These are phyloP conservation scores for Chrysanthemum seticuspe DNA, from an alignment of 129 eudicot species.

Conservation along the genomic window DNA sequence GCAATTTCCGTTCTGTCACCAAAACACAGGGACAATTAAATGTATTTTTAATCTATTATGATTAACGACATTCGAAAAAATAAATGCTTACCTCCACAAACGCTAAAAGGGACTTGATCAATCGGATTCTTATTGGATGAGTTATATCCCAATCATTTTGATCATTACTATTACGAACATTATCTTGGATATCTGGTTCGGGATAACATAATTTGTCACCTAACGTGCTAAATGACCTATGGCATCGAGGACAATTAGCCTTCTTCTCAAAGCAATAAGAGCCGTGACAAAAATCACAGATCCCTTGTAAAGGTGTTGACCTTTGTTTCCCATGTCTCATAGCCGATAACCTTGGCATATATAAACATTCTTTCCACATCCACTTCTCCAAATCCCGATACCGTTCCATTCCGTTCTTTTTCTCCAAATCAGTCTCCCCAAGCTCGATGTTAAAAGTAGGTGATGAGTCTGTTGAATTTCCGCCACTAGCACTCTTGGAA, in stretches of 20 bases:
- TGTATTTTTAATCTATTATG: neutral
- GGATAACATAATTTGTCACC: conserved; percentile 33
- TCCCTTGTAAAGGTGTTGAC: conserved; percentile 46
- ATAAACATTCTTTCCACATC: conserved; percentile 21
- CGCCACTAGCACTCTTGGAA: too few relatives aligned
- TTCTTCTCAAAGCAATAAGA: conserved; percentile 46
- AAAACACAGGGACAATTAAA: too few relatives aligned
- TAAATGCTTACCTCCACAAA: conserved; percentile 59
- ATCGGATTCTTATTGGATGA: conserved; percentile 57
- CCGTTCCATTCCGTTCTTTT: neutral
- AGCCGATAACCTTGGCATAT: conserved; percentile 49
- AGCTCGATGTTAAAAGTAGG: too few relatives aligned
- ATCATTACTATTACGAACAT: conserved; percentile 7
- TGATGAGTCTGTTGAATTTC: neutral
- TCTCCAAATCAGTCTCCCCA: neutral
- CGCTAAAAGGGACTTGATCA: conserved; percentile 63
- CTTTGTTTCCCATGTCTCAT: conserved; percentile 56
- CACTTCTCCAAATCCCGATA: too few relatives aligned
- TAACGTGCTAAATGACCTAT: conserved; percentile 25
- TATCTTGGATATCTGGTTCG: conserved; percentile 30
- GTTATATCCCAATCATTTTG: conserved; percentile 30
- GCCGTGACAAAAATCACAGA: conserved; percentile 59
- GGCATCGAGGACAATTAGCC: conserved; percentile 61
- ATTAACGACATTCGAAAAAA: neutral
- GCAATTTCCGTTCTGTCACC: too few relatives aligned